These are phyloP conservation scores for slime mould (Dictyostelium discoideum) DNA, from an alignment of 78 protist species.

Conservation along the genomic window DNA sequence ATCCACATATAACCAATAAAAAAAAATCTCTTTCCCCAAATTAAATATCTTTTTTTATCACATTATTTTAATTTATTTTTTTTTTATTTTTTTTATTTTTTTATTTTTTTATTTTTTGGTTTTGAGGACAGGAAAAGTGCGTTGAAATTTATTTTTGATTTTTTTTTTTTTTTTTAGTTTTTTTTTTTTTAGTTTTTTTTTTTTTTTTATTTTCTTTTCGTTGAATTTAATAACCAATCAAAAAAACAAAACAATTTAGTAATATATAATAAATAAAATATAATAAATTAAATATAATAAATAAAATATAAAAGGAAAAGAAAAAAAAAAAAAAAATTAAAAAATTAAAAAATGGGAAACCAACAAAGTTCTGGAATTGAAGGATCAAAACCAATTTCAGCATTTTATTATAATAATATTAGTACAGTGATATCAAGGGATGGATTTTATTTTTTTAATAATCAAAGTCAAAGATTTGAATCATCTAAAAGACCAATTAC, in stretches of 20 bases:
- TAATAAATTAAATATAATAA: too few relatives aligned
- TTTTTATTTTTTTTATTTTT: background rate
- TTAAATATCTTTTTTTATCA: background rate
- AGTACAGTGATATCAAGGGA: constrained; percentile 15
- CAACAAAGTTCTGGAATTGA: constrained; percentile 9
- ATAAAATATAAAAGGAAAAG: too few relatives aligned
- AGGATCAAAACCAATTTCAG: constrained; percentile 45
- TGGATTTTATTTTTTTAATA: constrained; percentile 11
- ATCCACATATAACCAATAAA: background rate
- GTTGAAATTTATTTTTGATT: background rate
- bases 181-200: background rate
- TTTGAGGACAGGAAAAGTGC: background rate
- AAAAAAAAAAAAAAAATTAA: background rate
- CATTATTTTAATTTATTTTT: background rate
- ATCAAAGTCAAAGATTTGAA: background rate
- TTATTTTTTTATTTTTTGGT: background rate
- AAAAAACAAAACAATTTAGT: too few relatives aligned
- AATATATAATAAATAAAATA: too few relatives aligned
- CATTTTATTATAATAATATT: constrained; percentile 31
- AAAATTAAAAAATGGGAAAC: background rate
- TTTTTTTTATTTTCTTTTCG: background rate
- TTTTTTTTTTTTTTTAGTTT: too few relatives aligned
- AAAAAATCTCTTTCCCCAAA: too few relatives aligned
- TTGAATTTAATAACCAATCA: background rate
- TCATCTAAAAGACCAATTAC: constrained; percentile 3